Conservation (phyloP, 2,329 filamentous ascomycete species). For the Hypoxylon sp. region DNA sequence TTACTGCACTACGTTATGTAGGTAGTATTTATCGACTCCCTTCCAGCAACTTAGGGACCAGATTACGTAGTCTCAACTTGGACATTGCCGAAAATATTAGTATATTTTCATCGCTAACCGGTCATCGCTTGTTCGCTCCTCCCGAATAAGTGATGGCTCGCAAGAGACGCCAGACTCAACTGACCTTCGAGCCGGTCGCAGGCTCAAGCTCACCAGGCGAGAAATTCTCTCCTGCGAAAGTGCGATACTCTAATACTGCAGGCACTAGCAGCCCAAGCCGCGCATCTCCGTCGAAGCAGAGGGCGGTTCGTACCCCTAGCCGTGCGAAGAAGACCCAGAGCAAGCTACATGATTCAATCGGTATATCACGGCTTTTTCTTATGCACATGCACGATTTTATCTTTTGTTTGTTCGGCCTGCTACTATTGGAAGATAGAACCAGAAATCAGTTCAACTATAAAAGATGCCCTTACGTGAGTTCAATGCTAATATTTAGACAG, state of each 20-base stretch:
- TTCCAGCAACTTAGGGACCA: not conserved
- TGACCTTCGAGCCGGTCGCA: conserved; percentile 50
- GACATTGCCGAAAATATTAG: not conserved
- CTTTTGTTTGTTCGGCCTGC: not conserved
- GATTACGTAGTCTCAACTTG: not conserved
- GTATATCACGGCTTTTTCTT: conserved; percentile 32
- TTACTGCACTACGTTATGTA: no score
- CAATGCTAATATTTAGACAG: not conserved
- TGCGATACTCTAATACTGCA: conserved; percentile 44
- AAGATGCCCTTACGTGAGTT: not conserved
- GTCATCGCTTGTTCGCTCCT: not conserved
- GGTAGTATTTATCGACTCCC: not conserved
- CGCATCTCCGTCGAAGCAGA: conserved; percentile 19
- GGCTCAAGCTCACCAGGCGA: conserved; percentile 40
- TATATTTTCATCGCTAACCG: not conserved
- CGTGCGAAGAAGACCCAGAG: conserved; percentile 30
- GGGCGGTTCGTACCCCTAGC: conserved; percentile 6
- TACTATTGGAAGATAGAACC: not conserved
- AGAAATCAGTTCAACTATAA: not conserved
- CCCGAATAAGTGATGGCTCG: conserved; percentile 37
- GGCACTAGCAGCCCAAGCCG: conserved; percentile 30
- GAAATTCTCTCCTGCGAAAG: conserved; percentile 45
- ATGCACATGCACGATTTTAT: not conserved
- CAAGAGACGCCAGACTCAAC: conserved; percentile 45
- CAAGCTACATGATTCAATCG: conserved; percentile 29